Evolutionary conservation across 202 grass and related monocot species (phyloP).

Genomic region (Miscanthus sacchariflorus): DNA sequence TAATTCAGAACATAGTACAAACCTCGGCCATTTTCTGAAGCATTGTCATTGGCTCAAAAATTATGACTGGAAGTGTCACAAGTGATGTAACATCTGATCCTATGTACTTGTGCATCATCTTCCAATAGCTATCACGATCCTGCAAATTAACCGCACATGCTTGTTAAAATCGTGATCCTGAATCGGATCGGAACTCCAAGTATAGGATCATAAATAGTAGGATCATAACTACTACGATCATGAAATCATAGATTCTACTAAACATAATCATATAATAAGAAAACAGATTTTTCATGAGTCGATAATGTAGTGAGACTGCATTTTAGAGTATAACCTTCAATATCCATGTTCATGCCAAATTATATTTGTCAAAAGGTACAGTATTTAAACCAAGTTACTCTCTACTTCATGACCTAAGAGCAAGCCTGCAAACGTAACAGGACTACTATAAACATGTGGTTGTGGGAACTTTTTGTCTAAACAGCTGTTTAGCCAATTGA

Average conservation of each 20-base stretch:
- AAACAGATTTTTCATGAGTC: neutral
- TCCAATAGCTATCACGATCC: conserved; percentile 97
- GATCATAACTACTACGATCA: neutral
- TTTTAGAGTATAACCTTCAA: conserved; percentile 11
- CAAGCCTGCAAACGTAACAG: conserved; percentile 8
- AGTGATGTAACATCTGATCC: conserved; percentile 98
- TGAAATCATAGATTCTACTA: neutral
- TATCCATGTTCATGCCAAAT: conserved; percentile 11
- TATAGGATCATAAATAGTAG: neutral
- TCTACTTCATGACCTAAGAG: neutral
- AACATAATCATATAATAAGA: neutral
- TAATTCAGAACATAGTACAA: conserved; percentile 40
- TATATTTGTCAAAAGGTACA: neutral
- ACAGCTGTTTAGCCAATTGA: neutral
- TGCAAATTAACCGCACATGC: conserved; percentile 51
- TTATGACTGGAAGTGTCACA: conserved; percentile 98
- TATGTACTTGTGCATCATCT: conserved; percentile 99
- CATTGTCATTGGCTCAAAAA: conserved; percentile 99
- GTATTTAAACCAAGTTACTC: neutral
- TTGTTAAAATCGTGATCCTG: neutral
- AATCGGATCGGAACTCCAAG: neutral
- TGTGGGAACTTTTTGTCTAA: neutral
- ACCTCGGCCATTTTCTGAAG: conserved; percentile 99
- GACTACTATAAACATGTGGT: neutral
- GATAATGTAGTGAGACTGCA: neutral